Percentiles rank a stretch among this genome's conserved stretches.
Conservation (phyloP, 306 rosid species). For the Canavalia gladiata region DNA sequence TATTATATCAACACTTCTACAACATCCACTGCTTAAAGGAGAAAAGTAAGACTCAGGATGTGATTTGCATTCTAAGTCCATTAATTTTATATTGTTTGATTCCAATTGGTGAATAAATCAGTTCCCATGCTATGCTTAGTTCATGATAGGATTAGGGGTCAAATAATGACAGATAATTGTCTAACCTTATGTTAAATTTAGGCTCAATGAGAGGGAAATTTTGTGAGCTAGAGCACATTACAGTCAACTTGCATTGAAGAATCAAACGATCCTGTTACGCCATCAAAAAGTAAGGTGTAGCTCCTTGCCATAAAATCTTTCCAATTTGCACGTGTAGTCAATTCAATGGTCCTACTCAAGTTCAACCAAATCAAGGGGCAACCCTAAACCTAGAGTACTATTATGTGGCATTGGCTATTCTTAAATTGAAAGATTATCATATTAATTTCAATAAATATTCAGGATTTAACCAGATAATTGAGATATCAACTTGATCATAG, state of each 20-base stretch:
- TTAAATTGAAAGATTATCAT: slow-evolving; percentile 31
- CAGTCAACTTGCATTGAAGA: slow-evolving; percentile 37
- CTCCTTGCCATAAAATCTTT: slow-evolving; percentile 43
- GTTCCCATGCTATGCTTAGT: slow-evolving; percentile 38
- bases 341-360: slow-evolving; percentile 52
- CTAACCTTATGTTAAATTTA: slow-evolving; percentile 4
- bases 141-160: slow-evolving; percentile 17
- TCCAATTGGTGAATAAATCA: slow-evolving; percentile 14
- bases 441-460: slow-evolving; percentile 28
- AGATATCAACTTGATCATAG: slow-evolving; percentile 37
- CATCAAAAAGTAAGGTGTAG: slow-evolving; percentile 42
- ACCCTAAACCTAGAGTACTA: slow-evolving; percentile 25
- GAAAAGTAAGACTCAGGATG: slow-evolving; percentile 38
- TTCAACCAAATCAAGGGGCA: slow-evolving; percentile 35
- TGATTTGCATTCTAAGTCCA: slow-evolving; percentile 34
- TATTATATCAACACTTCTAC: slow-evolving; percentile 40
- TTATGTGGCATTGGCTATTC: slow-evolving; percentile 42
- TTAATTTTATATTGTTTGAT: slow-evolving; percentile 14
- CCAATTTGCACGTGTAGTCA: slow-evolving; percentile 58
- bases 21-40: slow-evolving; percentile 32
- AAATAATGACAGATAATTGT: slow-evolving; percentile 31
- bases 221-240: slow-evolving; percentile 21
- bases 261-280: slow-evolving; percentile 31
- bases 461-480: slow-evolving; percentile 25
- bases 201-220: slow-evolving; percentile 38